A percentile compares a stretch with the other conserved stretches of the same genome.
Conservation (phyloP, 2,329 filamentous ascomycete species). For the Myriosclerotinia curreyana region DNA sequence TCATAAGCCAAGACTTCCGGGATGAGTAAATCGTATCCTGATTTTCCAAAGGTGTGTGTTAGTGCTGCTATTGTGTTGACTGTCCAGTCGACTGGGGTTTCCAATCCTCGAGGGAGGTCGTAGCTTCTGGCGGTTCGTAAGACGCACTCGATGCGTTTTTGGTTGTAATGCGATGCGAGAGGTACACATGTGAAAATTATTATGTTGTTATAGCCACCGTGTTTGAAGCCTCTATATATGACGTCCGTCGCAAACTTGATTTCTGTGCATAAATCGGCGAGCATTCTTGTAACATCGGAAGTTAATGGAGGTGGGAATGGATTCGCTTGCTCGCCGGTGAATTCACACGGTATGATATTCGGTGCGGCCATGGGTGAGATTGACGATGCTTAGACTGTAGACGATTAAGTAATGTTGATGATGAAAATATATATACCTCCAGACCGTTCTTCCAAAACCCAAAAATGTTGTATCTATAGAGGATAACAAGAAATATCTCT, state of each 20-base stretch:
- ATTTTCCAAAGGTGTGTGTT: not conserved
- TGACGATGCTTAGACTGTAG: not conserved
- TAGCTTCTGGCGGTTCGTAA: not conserved
- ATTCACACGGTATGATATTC: too few relatives aligned
- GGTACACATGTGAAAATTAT: not conserved
- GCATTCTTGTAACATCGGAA: not conserved
- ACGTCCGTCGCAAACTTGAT: not conserved
- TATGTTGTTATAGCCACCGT: not conserved
- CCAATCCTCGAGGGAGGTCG: not conserved
- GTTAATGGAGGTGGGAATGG: not conserved
- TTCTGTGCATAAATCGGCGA: not conserved
- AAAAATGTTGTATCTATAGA: not conserved
- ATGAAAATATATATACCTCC: not conserved
- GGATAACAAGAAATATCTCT: not conserved
- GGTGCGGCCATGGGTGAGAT: not conserved
- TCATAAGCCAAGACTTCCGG: not conserved
- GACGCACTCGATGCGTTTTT: not conserved
- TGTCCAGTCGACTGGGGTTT: not conserved
- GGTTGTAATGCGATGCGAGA: not conserved
- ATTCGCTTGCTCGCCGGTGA: not conserved
- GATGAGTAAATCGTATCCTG: not conserved
- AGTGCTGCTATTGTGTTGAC: not conserved
- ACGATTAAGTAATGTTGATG: not conserved
- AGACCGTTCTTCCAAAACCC: not conserved
- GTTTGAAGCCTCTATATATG: not conserved